Conservation (phyloP, 805 yeast species). For the Ogataea saltuana region DNA sequence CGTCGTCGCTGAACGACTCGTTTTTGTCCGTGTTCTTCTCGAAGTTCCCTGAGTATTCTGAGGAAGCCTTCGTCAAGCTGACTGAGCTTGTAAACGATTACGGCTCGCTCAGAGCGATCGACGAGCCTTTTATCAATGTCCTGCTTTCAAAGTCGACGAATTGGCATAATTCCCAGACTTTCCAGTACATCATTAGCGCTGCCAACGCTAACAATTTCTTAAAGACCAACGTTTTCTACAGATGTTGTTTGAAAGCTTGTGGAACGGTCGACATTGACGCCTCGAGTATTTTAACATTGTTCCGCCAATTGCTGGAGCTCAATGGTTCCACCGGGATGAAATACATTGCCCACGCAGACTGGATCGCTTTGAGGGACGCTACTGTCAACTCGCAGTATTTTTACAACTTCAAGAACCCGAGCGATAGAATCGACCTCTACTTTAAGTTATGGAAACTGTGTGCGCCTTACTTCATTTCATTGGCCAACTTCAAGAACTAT, state of each 20-base stretch:
- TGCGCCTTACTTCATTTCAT: constrained; percentile 47
- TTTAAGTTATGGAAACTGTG: constrained; percentile 54
- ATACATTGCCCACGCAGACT: constrained; percentile 78
- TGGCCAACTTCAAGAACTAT: constrained; percentile 47
- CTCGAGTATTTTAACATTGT: constrained; percentile 48
- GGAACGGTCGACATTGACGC: constrained; percentile 61
- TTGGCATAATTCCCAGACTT: constrained; percentile 69
- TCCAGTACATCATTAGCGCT: constrained; percentile 61
- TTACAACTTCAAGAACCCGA: constrained; percentile 31
- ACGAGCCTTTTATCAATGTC: constrained; percentile 82
- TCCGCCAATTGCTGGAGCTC: constrained; percentile 37
- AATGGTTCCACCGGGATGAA: constrained; percentile 54
- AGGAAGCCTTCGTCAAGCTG: constrained; percentile 57
- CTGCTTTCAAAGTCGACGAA: constrained; percentile 62
- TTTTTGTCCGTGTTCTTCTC: constrained; percentile 70
- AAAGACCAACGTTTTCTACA: constrained; percentile 67
- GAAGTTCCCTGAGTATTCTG: constrained; percentile 49
- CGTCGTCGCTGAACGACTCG: constrained; percentile 68
- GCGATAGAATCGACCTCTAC: constrained; percentile 54
- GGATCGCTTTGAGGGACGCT: constrained; percentile 82
- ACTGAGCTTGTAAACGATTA: constrained; percentile 57
- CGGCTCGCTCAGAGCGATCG: constrained; percentile 57
- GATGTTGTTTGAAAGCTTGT: constrained; percentile 71
- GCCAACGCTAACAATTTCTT: constrained; percentile 57
- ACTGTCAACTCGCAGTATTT: constrained; percentile 51